phyloP scores from a whole-genome alignment of 1,139 yeast genomes.

The Saccharomyces pastorianus region DNA sequence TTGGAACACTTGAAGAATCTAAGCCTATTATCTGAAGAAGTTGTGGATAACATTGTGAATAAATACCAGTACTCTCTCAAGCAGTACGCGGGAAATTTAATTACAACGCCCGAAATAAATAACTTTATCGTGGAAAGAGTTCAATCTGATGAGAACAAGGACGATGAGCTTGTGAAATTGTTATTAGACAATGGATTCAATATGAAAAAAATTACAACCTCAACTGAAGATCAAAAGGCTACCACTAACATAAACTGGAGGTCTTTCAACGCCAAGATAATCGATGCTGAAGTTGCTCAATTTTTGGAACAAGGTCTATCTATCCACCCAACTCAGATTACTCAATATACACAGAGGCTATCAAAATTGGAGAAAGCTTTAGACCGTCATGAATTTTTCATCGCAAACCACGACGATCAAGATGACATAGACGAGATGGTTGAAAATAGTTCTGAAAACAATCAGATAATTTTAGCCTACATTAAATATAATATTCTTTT shows the following conservation, averaged over 20 bases:
- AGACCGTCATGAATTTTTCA: slow-evolving; percentile 43
- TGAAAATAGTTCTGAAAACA: slow-evolving; percentile 52
- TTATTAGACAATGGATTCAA: slow-evolving; percentile 35
- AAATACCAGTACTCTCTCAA: slow-evolving; percentile 27
- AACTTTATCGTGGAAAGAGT: slow-evolving; percentile 16
- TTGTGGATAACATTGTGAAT: slow-evolving; percentile 17
- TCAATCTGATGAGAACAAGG: slow-evolving; percentile 28
- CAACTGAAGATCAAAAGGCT: slow-evolving; percentile 22
- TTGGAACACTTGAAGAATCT: slow-evolving; percentile 14
- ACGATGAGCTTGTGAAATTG: slow-evolving; percentile 36
- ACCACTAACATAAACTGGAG: slow-evolving; percentile 56
- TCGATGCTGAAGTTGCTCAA: slow-evolving; percentile 66
- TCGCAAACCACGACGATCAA: slow-evolving; percentile 32
- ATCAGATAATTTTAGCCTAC: slow-evolving; percentile 68
- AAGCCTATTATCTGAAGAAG: slow-evolving; percentile 11
- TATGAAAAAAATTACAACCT: slow-evolving; percentile 14
- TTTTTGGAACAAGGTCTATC: slow-evolving; percentile 35
- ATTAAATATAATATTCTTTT: slow-evolving; percentile 61
- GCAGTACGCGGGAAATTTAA: slow-evolving; percentile 21
- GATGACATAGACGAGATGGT: slow-evolving; percentile 27
- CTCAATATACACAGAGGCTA: slow-evolving; percentile 41
- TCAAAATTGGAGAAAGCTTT: slow-evolving; percentile 51
- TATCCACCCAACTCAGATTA: slow-evolving; percentile 24
- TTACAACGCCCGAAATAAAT: slow-evolving; percentile 19
- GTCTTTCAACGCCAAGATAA: slow-evolving; percentile 57